These are phyloP conservation scores for Verticillium alfalfae DNA, from an alignment of 2,329 filamentous ascomycete species.

Conservation along the genomic window DNA sequence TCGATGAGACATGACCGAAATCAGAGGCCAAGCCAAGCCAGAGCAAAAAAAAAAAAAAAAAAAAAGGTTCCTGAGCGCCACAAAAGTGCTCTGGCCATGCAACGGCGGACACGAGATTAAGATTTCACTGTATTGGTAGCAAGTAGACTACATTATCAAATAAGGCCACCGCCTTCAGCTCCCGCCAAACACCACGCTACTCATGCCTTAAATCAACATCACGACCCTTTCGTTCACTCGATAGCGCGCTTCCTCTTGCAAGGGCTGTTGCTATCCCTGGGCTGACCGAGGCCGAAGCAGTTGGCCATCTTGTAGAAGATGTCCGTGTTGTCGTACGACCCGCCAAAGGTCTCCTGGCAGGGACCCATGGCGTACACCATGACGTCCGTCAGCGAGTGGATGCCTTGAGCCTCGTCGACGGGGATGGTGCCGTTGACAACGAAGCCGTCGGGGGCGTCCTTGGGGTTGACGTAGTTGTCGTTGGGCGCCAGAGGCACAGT, in stretches of 20 bases:
- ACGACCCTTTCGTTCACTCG: neutral
- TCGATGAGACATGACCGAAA: no score
- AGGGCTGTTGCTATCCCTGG: slow-evolving; percentile 5
- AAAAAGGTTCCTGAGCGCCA: no score
- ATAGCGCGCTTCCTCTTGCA: neutral
- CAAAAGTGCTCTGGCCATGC: no score
- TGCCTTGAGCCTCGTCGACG: slow-evolving; percentile 57
- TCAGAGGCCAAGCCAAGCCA: no score
- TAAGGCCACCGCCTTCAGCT: neutral
- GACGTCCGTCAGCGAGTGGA: slow-evolving; percentile 73
- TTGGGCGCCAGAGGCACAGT: slow-evolving; percentile 36
- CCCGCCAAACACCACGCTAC: neutral
- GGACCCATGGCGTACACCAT: slow-evolving; percentile 74
- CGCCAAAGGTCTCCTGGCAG: slow-evolving; percentile 71
- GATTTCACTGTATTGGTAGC: neutral
- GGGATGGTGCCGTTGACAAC: slow-evolving; percentile 72
- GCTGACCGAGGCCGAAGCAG: slow-evolving; percentile 52
- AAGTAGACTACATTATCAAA: neutral
- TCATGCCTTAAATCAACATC: neutral
- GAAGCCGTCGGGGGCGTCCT: slow-evolving; percentile 62
- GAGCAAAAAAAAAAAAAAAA: neutral
- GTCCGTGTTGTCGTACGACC: slow-evolving; percentile 65
- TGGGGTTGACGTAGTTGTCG: slow-evolving; percentile 59
- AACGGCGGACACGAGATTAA: neutral
- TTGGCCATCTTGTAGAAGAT: slow-evolving; percentile 70